phyloP scores from a whole-genome alignment of 2,329 filamentous ascomycete genomes.

The Thermomyces lanuginosus region DNA sequence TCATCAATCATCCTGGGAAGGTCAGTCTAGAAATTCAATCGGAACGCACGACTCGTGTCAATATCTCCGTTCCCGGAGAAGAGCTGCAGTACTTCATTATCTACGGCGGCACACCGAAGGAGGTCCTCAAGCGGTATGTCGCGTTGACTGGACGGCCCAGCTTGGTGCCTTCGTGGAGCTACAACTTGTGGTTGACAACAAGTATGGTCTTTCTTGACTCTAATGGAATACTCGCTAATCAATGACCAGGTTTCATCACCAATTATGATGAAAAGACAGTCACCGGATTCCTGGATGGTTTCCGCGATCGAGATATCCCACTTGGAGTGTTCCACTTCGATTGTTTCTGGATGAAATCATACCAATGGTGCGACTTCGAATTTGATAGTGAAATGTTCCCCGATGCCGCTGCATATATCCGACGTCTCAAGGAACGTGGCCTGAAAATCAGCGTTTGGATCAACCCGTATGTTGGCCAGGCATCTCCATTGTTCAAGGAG shows the following conservation, averaged over 20 bases:
- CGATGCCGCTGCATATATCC: slow-evolving; percentile 48
- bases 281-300: slow-evolving; percentile 49
- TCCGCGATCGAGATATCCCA: slow-evolving; percentile 47
- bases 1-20: slow-evolving; percentile 53
- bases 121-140: slow-evolving; percentile 52
- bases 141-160: slow-evolving; percentile 49
- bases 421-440: slow-evolving; percentile 45
- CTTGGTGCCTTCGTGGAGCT: slow-evolving; percentile 56
- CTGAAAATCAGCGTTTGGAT: slow-evolving; percentile 62
- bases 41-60: slow-evolving; percentile 53
- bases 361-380: slow-evolving; percentile 59
- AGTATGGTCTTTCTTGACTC: slow-evolving; percentile 9
- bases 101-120: slow-evolving; percentile 54
- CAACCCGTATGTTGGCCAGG: slow-evolving; percentile 57
- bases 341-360: slow-evolving; percentile 62
- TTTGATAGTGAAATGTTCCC: slow-evolving; percentile 55
- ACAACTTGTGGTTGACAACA: slow-evolving; percentile 60
- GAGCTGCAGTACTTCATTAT: slow-evolving; percentile 59
- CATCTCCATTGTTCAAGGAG: slow-evolving; percentile 48
- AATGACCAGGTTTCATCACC: slow-evolving; percentile 45
- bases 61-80: slow-evolving; percentile 53
- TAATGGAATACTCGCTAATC: slow-evolving; percentile 1
- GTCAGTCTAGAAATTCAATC: slow-evolving; percentile 60
- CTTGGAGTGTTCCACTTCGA: slow-evolving; percentile 62
- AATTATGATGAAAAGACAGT: slow-evolving; percentile 56